Conservation (phyloP, 148 eudicot species). For the Limonium bicolor region DNA sequence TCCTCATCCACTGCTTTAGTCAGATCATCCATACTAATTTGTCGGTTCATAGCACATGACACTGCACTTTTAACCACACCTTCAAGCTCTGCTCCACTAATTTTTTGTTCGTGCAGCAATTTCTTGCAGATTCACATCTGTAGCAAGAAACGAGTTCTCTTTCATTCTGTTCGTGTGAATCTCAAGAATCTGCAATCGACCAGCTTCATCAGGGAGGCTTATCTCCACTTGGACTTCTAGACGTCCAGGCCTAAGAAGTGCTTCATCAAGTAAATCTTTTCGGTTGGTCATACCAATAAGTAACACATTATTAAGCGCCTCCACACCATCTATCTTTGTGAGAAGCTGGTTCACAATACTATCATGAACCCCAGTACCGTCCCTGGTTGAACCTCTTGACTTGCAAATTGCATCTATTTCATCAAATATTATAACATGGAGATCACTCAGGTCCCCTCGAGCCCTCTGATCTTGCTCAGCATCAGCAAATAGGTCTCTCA, state of each 20-base stretch:
- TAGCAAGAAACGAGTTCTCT: slow-evolving; percentile 81
- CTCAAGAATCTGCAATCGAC: slow-evolving; percentile 90
- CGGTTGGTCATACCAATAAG: slow-evolving; percentile 98
- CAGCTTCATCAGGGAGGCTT: slow-evolving; percentile 95
- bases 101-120: slow-evolving; percentile 94
- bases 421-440: slow-evolving; percentile 97
- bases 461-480: slow-evolving; percentile 91
- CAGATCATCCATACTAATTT: slow-evolving; percentile 85
- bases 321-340: slow-evolving; percentile 99
- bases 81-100: slow-evolving; percentile 99
- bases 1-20: slow-evolving; percentile 89
- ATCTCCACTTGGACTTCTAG: slow-evolving; percentile 98
- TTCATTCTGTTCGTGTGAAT: slow-evolving; percentile 97
- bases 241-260: slow-evolving; percentile 98
- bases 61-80: slow-evolving; percentile 99
- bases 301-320: slow-evolving; percentile 89
- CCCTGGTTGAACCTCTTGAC: slow-evolving; percentile 99
- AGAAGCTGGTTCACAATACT: slow-evolving; percentile 95
- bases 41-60: slow-evolving; percentile 82
- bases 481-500: slow-evolving; percentile 97
- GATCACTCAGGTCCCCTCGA: slow-evolving; percentile 89
- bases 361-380: slow-evolving; percentile 99
- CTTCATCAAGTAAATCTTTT: slow-evolving; percentile 98
- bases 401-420: slow-evolving; percentile 99
- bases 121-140: slow-evolving; percentile 77